Base-by-base conservation (phyloP, 2,329 filamentous ascomycete genomes). In the Cercospora sojina region DNA sequence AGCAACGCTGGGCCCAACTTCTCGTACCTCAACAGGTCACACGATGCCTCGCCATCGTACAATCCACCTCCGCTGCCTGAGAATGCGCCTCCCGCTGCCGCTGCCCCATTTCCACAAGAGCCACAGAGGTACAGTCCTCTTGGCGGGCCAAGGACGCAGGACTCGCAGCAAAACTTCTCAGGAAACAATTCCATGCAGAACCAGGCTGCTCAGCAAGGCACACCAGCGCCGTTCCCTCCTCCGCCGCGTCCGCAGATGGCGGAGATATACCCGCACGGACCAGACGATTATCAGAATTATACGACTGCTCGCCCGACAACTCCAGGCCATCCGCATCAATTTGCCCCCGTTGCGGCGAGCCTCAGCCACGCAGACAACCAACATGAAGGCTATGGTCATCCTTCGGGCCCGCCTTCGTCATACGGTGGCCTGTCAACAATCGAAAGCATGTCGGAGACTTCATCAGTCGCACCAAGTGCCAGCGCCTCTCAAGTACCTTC, bases 1-100 rank as follows among this genome's bases (percentile, higher is more conserved):
- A 60, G 55, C 38, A 55, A 53, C 18, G 64, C 43, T 59, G 65
- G 65, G 3, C 18, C 61, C 20, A 67, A 64, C 65, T 64, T 64
- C 53, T 59, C 61, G 20, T 35, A 64, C 12, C 62, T 56, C 7
- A 57, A 41, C 35, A 57, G 23, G 27, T 43, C 60, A 12, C 12
- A 20, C n/a, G 49, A 55, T 31, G 31, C 35, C 13, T 47, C 60
- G 13, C 60, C 60, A 23, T 23, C 31, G 27, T 35, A 53, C n/a
- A 62, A 27, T 25, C 20, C 60, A 18, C 59, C 59, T 8, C 10
- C n/a, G n/a, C n/a, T 31, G 29, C 35, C 53, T 18, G 9, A 23
- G 12, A 35, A 59, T 18, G 41, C 53, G 18, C 53, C 51, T 20
- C 59, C 53, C 5, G 23, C 38, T 8, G 35, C 53, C 5, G 23